These are phyloP conservation scores for Vigna reflexopilosa DNA, from an alignment of 306 rosid genomes.

Conservation along the genomic window DNA sequence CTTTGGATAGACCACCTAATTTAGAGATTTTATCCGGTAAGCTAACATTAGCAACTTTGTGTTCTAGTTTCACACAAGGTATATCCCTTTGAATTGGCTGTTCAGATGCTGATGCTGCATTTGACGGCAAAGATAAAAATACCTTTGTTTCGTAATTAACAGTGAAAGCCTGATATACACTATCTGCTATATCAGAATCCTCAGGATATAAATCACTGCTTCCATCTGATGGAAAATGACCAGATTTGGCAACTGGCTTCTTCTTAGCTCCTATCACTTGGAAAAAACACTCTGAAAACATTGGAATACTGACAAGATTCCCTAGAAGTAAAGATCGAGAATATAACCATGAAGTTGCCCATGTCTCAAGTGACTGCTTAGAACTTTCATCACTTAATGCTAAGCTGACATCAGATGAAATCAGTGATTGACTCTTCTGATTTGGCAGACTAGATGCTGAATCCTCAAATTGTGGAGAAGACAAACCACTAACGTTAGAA, in stretches of 20 bases:
- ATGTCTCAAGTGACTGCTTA: slow-evolving; percentile 59
- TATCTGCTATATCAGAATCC: slow-evolving; percentile 47
- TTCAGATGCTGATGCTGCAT: slow-evolving; percentile 46
- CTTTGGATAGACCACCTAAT: slow-evolving; percentile 88
- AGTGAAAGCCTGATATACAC: slow-evolving; percentile 56
- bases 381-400: slow-evolving; percentile 61
- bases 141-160: slow-evolving; percentile 66
- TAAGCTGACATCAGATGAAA: slow-evolving; percentile 60
- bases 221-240: slow-evolving; percentile 44
- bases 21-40: slow-evolving; percentile 42
- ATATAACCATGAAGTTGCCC: slow-evolving; percentile 61
- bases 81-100: slow-evolving; percentile 49
- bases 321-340: slow-evolving; percentile 72
- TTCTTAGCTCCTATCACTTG: slow-evolving; percentile 64
- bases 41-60: slow-evolving; percentile 48
- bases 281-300: slow-evolving; percentile 69
- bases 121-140: slow-evolving; percentile 60
- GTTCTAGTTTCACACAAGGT: slow-evolving; percentile 46
- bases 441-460: slow-evolving; percentile 44
- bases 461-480: slow-evolving; percentile 59
- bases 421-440: slow-evolving; percentile 47
- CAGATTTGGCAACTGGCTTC: slow-evolving; percentile 40
- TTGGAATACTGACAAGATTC: slow-evolving; percentile 69
- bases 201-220: slow-evolving; percentile 38
- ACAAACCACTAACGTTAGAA: slow-evolving; percentile 46